Evolutionary conservation across 129 eudicot genomes (phyloP), one percentile per base, ranked within the genome.

Genomic region (Smallanthus sonchifolius): DNA sequence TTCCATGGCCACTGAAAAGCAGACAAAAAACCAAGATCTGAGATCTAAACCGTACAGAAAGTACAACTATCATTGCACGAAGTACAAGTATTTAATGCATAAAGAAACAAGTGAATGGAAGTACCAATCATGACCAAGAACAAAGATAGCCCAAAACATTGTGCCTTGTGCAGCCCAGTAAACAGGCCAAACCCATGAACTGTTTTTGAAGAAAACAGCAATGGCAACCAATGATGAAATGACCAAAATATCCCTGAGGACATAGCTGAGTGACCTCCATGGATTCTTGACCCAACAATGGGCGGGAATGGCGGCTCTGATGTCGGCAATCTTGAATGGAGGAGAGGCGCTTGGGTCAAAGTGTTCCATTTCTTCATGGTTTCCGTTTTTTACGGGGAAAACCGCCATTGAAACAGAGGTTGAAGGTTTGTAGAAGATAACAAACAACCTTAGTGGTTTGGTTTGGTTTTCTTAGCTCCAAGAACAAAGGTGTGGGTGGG

Each of bases 141-240:
- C 97, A 72, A 91, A 91, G 36, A 91, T 15, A 10, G 97, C 97
- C 97, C 97, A 91, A 30, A 91, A 91, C 89, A 91, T 84, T 1
- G 95, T 91, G 5, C 97, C 97, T 71, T 91, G 95, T 28, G 89
- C 91, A 54, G 69, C 67, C 97, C 97, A 91, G 65, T 91, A 91
- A 55, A 91, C 0, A n/a, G 91, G 95, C 95, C 94, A 87, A 52
- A 86, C 76, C 51, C 64, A 61, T 80, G 89, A 86, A 70, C 60
- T 77, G 47, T 67, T 57, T 47, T 56, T 59, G 55, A 85, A 80
- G 70, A 54, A 80, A 52, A 80, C 55, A 40, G 85, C 97, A 37
- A 80, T 54, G 28, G 79, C 77, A 4, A 84, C 70, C 71, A 88
- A 70, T 47, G 64, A 76, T 2, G 69, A 70, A 67, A 86, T 77